A percentile compares a stretch with the other conserved stretches of the same genome.
Evolutionary conservation across 108 stramenopile genomes (phyloP).

Genomic region (Asterionellopsis glacialis): DNA sequence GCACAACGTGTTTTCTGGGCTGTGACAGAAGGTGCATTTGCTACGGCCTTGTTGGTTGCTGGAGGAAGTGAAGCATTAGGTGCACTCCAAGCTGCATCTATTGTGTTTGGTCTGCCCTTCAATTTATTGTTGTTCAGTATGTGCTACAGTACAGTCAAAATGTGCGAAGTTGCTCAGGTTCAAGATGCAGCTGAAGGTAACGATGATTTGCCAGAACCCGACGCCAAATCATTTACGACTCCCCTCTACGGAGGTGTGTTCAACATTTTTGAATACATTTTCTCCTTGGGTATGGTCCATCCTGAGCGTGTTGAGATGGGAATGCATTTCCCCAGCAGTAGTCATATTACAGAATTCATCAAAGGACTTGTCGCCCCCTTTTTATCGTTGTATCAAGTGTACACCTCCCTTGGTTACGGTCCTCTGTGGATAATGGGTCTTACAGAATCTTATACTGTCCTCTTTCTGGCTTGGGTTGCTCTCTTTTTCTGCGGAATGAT

Average conservation of each 20-base stretch:
- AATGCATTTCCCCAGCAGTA: conserved; percentile 12
- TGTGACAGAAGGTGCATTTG: conserved; percentile 47
- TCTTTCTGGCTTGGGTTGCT: too few species aligned
- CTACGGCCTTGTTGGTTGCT: conserved; percentile 46
- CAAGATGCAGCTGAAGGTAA: too few species aligned
- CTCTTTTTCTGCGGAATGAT: too few species aligned
- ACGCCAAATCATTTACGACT: conserved; percentile 15
- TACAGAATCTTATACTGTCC: too few species aligned
- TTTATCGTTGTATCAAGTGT: conserved; percentile 23
- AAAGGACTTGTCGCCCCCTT: conserved; percentile 31
- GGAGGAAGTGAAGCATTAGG: conserved; percentile 32
- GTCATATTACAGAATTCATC: conserved; percentile 14
- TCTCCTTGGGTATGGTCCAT: conserved; percentile 24
- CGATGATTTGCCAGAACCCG: too few species aligned
- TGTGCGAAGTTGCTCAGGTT: too few species aligned
- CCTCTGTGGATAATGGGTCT: too few species aligned
- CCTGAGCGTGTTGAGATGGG: conserved; percentile 6
- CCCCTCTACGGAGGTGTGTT: conserved; percentile 43
- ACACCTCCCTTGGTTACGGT: background rate
- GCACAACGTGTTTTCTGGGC: conserved; percentile 66
- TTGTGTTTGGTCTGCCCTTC: conserved; percentile 57
- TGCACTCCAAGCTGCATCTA: conserved; percentile 54
- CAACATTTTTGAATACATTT: conserved; percentile 33
- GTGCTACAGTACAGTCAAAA: conserved; percentile 3
- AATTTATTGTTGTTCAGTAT: conserved; percentile 23